These are phyloP conservation scores for Ogataea corticis DNA, from an alignment of 805 yeast species.

Conservation along the genomic window DNA sequence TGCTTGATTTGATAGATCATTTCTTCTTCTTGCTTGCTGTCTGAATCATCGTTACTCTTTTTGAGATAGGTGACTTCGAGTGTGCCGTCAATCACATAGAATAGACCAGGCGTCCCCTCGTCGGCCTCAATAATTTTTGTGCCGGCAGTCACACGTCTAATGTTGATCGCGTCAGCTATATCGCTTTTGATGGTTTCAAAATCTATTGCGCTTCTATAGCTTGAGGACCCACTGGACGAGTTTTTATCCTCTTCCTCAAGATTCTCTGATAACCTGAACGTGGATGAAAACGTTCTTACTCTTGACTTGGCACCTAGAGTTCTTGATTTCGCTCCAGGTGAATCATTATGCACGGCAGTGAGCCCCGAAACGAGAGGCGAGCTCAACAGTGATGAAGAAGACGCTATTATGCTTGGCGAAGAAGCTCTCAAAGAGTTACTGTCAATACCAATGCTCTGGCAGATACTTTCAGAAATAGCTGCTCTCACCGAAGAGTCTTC, in stretches of 20 bases:
- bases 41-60: conserved; percentile 21
- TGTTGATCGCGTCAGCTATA: conserved; percentile 58
- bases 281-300: conserved; percentile 10
- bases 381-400: conserved; percentile 22
- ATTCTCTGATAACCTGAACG: background rate
- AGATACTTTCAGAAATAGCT: conserved; percentile 71
- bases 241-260: conserved; percentile 12
- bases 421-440: conserved; percentile 25
- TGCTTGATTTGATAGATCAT: conserved; percentile 58
- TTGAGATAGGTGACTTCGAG: conserved; percentile 61
- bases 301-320: conserved; percentile 10
- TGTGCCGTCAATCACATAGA: conserved; percentile 75
- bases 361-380: conserved; percentile 25
- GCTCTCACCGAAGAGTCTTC: conserved; percentile 64
- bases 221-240: conserved; percentile 16
- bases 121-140: conserved; percentile 62
- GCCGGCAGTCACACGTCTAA: conserved; percentile 54
- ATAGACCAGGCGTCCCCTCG: conserved; percentile 70
- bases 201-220: conserved; percentile 33
- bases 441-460: conserved; percentile 65
- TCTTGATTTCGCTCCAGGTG: background rate
- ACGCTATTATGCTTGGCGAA: conserved; percentile 14
- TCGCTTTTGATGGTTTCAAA: conserved; percentile 55
- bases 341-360: conserved; percentile 11
- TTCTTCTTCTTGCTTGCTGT: conserved; percentile 32